phyloP scores from a whole-genome alignment of 306 rosid genomes.

The Begonia fuchsioides region DNA sequence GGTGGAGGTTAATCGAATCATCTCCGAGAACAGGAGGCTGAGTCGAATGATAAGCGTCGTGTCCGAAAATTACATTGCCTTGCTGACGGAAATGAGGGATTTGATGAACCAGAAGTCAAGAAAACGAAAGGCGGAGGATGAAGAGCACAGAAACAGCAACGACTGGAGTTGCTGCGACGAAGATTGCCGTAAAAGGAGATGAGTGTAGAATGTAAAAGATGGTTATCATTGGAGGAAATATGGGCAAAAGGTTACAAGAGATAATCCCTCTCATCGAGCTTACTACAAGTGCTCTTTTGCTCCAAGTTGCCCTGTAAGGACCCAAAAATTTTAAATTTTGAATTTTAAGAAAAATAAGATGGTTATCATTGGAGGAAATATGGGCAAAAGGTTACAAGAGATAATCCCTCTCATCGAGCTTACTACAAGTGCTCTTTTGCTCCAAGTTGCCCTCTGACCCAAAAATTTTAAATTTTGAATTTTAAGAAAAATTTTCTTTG shows the following conservation, averaged over 20 bases:
- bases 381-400: constrained; percentile 64
- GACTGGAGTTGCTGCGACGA: no score
- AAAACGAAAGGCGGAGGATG: constrained; percentile 3
- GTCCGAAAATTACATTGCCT: background rate
- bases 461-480: no score
- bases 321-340: no score
- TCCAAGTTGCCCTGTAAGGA: constrained; percentile 44
- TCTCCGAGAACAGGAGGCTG: constrained; percentile 10
- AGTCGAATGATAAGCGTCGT: constrained; percentile 3
- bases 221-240: constrained; percentile 79
- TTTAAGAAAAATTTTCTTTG: no score
- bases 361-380: constrained; percentile 79
- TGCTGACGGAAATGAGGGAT: constrained; percentile 1
- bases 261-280: constrained; percentile 59
- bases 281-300: constrained; percentile 71
- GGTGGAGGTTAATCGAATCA: constrained; percentile 3
- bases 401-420: constrained; percentile 59
- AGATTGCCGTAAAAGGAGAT: no score
- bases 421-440: constrained; percentile 71
- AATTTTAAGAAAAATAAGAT: no score
- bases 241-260: constrained; percentile 64
- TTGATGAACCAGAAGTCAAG: background rate
- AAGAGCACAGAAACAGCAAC: background rate
- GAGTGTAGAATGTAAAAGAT: constrained; percentile 15
- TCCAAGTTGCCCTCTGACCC: constrained; percentile 43